Evolutionary conservation across 148 eudicot genomes (phyloP).

Genomic region (Silene uniflora): DNA sequence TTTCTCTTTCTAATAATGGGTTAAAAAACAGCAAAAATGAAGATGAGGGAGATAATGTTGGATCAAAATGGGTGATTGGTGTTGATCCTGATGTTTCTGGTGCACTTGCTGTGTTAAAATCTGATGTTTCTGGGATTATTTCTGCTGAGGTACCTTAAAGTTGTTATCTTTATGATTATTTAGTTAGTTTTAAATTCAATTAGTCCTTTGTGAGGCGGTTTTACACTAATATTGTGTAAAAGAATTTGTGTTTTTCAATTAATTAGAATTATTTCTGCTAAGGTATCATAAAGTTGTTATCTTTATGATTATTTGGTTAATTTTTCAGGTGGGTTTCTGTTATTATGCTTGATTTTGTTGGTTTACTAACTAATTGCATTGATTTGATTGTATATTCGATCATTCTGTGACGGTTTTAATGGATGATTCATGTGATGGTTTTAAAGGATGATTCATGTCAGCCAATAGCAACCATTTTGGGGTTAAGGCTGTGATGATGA

Average conservation of each 20-base stretch:
- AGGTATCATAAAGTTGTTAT: slow-evolving; percentile 1
- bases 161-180: not conserved
- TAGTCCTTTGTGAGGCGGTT: not conserved
- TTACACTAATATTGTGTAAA: no score
- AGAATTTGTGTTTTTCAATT: not conserved
- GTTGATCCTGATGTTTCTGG: slow-evolving; percentile 92
- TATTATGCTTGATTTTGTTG: not conserved
- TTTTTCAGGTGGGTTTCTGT: not conserved
- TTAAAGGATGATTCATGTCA: no score
- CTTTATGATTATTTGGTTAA: not conserved
- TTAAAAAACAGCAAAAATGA: not conserved
- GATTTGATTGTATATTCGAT: not conserved
- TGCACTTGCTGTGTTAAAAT: slow-evolving; percentile 66
- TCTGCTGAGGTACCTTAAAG: slow-evolving; percentile 48
- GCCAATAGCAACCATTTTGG: no score
- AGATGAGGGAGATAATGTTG: slow-evolving; percentile 8
- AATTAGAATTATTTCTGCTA: slow-evolving; percentile 10
- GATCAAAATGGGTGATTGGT: slow-evolving; percentile 60
- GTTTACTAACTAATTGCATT: not conserved
- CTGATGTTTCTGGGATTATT: slow-evolving; percentile 30
- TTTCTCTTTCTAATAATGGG: slow-evolving; percentile 42
- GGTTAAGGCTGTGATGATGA: no score
- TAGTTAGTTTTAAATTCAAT: slow-evolving; percentile 1
- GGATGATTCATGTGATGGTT: no score
- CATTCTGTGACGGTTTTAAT: no score